Evolutionary conservation across 768 basidiomycete species (phyloP).

Genomic region (Russula foetens): DNA sequence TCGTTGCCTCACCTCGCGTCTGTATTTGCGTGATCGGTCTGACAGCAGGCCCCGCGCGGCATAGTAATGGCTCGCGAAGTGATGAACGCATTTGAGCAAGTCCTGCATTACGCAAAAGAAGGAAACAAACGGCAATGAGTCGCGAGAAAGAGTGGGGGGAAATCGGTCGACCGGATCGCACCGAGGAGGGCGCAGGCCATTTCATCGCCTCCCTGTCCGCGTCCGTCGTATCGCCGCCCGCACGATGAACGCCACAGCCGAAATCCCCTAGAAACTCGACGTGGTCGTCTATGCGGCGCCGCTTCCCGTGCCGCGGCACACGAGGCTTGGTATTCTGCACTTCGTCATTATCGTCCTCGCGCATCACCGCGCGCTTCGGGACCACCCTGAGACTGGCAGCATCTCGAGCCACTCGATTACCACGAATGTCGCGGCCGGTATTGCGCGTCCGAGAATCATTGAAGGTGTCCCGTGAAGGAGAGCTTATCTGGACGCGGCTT

Average conservation of each 20-base stretch:
- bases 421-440: constrained; percentile 38
- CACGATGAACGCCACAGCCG: background rate
- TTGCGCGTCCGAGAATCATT: constrained; percentile 29
- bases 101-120: constrained; percentile 32
- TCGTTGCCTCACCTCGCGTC: constrained; percentile 34
- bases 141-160: background rate
- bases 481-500: constrained; percentile 39
- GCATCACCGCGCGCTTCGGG: constrained; percentile 25
- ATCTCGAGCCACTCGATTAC: constrained; percentile 61
- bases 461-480: constrained; percentile 28
- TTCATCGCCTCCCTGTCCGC: background rate
- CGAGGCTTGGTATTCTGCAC: constrained; percentile 8
- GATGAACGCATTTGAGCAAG: constrained; percentile 43
- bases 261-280: constrained; percentile 10
- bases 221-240: background rate
- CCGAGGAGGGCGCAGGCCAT: constrained; percentile 40
- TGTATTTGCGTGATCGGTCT: constrained; percentile 41
- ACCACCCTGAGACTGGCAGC: constrained; percentile 46
- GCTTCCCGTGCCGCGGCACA: background rate
- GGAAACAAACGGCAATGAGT: background rate
- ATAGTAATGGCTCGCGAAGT: constrained; percentile 50
- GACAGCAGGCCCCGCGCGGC: constrained; percentile 50
- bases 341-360: constrained; percentile 22
- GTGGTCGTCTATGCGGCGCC: constrained; percentile 7
- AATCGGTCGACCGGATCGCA: constrained; percentile 26